A percentile compares a stretch with the other conserved stretches of the same genome.
Evolutionary conservation across 1,284 basidiomycete species (phyloP).

Genomic region (Irpex sp.): DNA sequence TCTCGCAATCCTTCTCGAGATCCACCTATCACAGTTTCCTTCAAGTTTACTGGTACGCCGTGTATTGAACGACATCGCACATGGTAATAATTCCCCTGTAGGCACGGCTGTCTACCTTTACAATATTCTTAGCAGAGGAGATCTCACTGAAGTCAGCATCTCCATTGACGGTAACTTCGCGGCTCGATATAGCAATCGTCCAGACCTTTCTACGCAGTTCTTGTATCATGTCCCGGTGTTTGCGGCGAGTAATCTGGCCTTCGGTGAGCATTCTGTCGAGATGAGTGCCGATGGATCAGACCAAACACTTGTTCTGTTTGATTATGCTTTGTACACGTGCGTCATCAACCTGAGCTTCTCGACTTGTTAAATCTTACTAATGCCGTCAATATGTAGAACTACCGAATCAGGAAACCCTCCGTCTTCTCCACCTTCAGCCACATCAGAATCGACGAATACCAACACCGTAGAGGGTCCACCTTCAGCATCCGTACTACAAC

Average conservation of each 20-base stretch:
- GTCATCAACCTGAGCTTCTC: not conserved
- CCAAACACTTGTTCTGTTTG: constrained; percentile 5
- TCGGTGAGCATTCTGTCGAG: constrained; percentile 5
- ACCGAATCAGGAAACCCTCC: not conserved
- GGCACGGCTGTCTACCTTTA: constrained; percentile 6
- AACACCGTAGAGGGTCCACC: not conserved
- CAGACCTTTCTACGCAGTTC: not conserved
- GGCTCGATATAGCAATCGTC: not conserved
- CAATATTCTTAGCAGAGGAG: not conserved
- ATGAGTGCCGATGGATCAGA: constrained; percentile 1
- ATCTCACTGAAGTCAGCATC: constrained; percentile 4
- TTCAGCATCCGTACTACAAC: not conserved
- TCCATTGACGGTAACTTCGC: constrained; percentile 4
- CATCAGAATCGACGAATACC: not conserved
- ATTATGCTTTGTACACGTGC: constrained; percentile 10
- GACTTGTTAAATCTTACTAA: not conserved
- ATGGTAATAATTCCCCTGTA: not conserved
- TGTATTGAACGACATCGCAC: no score
- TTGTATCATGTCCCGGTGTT: constrained; percentile 4
- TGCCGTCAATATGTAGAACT: not conserved
- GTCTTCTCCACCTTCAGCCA: not conserved
- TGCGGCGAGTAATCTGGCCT: constrained; percentile 2
- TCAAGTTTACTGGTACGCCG: constrained; percentile 4
- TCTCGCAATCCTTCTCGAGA: not conserved
- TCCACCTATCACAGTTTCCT: constrained; percentile 1